Conservation (phyloP, 2,329 filamentous ascomycete species). For the Nemania sp. region DNA sequence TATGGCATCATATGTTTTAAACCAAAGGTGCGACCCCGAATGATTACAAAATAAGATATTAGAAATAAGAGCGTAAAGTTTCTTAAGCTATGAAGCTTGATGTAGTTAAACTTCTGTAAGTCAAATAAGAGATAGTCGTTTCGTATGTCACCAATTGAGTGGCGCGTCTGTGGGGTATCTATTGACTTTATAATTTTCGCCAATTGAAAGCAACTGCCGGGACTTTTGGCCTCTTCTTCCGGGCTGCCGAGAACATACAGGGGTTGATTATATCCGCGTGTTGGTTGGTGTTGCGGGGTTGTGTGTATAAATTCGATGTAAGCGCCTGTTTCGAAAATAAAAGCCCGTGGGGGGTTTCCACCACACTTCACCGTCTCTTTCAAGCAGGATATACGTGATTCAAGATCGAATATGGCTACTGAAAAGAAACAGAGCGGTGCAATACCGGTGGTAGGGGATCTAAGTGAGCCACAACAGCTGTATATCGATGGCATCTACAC, state of each 20-base stretch:
- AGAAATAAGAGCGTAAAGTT: too few species aligned
- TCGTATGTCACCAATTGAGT: too few species aligned
- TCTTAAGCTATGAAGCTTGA: too few species aligned
- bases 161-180: neutral
- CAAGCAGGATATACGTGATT: too few species aligned
- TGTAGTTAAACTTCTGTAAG: too few species aligned
- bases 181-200: neutral
- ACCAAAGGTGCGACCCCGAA: too few species aligned
- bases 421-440: conserved; percentile 3
- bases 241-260: conserved; percentile 3
- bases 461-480: conserved; percentile 33
- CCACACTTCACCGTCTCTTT: neutral
- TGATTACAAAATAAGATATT: too few species aligned
- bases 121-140: too few species aligned
- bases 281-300: conserved; percentile 1
- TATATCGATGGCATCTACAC: conserved; percentile 29
- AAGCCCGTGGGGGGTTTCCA: neutral
- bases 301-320: neutral
- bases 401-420: conserved; percentile 9
- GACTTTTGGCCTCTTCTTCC: neutral
- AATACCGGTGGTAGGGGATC: neutral
- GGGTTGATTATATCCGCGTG: conserved; percentile 10
- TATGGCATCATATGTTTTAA: too few species aligned
- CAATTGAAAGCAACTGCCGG: conserved; percentile 7
- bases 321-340: neutral